Evolutionary conservation across 1,284 basidiomycete genomes (phyloP), one percentile per base, ranked within the genome.

Genomic region (Leccinum huronense): DNA sequence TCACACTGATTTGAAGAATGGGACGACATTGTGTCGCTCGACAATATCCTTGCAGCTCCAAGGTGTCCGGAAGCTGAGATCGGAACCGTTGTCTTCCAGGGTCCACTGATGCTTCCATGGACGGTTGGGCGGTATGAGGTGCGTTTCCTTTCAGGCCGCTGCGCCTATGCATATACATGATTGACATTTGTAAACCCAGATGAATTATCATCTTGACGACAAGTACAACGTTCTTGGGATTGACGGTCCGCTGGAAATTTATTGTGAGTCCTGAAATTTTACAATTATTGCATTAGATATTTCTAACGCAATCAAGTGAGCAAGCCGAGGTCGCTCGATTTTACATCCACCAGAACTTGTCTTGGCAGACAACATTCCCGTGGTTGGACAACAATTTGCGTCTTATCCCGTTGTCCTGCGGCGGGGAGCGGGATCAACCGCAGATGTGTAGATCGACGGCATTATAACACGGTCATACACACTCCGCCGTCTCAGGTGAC

Each of bases 221-320:
- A 98, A 97, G 77, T 94, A 99, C 79, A 97, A 96, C 74, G 97
- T 99, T 63, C 91, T 99, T 84, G 87, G 88, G 62, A 77, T 90
- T 58, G 87, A 91, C 62, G 88, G 88, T 1, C 93, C 94, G 1
- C 80, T 98, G 65, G 94, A 97, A 75, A 89, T 99, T 48, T 94
- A 88, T 70, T 90, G 94, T 93, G 70, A 67, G 90, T 78, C 42
- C 23, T 33, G 16, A 13, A 4, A 7, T 36, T 36, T n/a, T 7
- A 48, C 51, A 56, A 14, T 64, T 58, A 31, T 58, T 45, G 45
- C 60, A 56, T 57, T 64, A 57, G 51, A 27, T n/a, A n/a, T n/a
- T n/a, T n/a, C n/a, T n/a, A n/a, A n/a, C n/a, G n/a, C 16, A 36
- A 40, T 66, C 14, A 69, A 93, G 93, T 94, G 55, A 86, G 90